phyloP scores from a whole-genome alignment of 805 yeast genomes.

The Wickerhamiella shivajii region DNA sequence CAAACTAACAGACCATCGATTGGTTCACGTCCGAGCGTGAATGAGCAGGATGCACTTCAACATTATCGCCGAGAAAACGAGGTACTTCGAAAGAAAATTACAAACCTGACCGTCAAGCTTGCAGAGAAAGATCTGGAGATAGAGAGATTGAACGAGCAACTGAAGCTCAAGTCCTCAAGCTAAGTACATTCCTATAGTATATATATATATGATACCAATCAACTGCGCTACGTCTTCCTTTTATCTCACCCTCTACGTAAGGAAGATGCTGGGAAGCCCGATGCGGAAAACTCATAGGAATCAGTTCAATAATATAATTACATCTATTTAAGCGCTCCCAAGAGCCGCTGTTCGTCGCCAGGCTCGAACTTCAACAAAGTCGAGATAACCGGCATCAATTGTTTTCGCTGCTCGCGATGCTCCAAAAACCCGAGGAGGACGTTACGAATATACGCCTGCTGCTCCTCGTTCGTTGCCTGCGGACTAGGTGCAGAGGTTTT shows the following conservation, averaged over 20 bases:
- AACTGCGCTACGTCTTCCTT: too few relatives aligned
- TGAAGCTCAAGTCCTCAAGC: too few relatives aligned
- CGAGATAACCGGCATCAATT: constrained; percentile 72
- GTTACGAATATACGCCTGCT: constrained; percentile 70
- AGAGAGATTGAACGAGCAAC: constrained; percentile 6
- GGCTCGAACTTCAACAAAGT: constrained; percentile 54
- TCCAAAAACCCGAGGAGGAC: constrained; percentile 84
- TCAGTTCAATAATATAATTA: background rate
- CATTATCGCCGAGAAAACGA: constrained; percentile 17
- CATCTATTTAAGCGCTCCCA: constrained; percentile 17
- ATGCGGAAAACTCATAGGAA: too few relatives aligned
- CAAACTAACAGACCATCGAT: constrained; percentile 17
- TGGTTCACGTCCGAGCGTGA: constrained; percentile 11
- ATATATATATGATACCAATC: too few relatives aligned
- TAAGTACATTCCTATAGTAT: too few relatives aligned
- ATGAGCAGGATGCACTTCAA: constrained; percentile 9
- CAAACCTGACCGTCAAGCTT: constrained; percentile 12
- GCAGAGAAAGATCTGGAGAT: constrained; percentile 11
- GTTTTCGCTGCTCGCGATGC: constrained; percentile 80
- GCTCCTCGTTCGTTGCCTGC: constrained; percentile 31
- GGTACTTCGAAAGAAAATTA: constrained; percentile 12
- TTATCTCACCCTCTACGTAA: too few relatives aligned
- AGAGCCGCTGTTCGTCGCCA: constrained; percentile 60
- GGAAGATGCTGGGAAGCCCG: too few relatives aligned
- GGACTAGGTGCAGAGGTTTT: constrained; percentile 1